Conservation (phyloP, 2,329 filamentous ascomycete species). For the Arthrobotrys megalospora region DNA sequence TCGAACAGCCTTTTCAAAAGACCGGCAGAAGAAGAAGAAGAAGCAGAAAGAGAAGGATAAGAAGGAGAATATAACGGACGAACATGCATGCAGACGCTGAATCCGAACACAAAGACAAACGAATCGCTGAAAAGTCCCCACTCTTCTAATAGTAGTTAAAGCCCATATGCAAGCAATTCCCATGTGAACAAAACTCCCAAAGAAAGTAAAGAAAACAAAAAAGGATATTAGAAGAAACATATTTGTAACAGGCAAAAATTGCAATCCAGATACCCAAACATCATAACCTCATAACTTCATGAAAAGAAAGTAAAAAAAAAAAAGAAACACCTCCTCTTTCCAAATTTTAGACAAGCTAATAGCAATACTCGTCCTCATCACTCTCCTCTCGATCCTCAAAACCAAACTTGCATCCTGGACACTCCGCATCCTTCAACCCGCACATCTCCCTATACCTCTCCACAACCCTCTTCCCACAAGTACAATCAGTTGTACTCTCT, state of each 20-base stretch:
- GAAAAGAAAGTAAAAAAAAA: not conserved
- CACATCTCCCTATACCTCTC: slow-evolving; percentile 56
- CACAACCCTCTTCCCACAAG: slow-evolving; percentile 53
- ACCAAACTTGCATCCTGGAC: slow-evolving; percentile 56
- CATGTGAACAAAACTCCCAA: slow-evolving; percentile 24
- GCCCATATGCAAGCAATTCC: slow-evolving; percentile 21
- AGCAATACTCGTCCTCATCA: slow-evolving; percentile 48
- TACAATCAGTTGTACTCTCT: slow-evolving; percentile 46
- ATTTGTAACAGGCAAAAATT: slow-evolving; percentile 5
- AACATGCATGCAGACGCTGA: slow-evolving; percentile 6
- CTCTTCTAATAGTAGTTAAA: slow-evolving; percentile 13
- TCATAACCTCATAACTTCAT: slow-evolving; percentile 25
- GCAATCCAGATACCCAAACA: slow-evolving; percentile 1
- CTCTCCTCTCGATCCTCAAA: slow-evolving; percentile 53
- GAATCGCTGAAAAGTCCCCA: slow-evolving; percentile 12
- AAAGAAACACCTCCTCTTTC: not conserved
- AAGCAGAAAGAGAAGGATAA: not conserved
- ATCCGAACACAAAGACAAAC: not conserved
- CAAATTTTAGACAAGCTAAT: not conserved
- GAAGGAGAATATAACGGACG: slow-evolving; percentile 13
- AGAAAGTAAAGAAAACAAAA: slow-evolving; percentile 1
- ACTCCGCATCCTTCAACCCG: slow-evolving; percentile 48
- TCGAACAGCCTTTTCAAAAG: slow-evolving; percentile 21
- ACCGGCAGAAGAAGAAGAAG: not conserved
- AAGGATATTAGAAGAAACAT: slow-evolving; percentile 17